Evolutionary conservation across 108 stramenopile species (phyloP), one percentile per base, ranked within the genome.

Genomic region (Discostella stelligeroides): DNA sequence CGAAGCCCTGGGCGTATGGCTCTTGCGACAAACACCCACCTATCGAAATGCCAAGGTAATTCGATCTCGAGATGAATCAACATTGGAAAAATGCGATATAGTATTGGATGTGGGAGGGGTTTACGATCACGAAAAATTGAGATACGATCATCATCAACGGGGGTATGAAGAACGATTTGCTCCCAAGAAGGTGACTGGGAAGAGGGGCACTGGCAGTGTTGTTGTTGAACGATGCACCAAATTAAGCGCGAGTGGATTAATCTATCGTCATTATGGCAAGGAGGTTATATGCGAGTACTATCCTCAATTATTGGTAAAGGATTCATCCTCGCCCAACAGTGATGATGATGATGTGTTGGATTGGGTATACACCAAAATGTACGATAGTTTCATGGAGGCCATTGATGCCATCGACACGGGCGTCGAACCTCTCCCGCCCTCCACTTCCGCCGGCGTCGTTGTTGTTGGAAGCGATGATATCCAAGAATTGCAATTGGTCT

Each of bases 381-480:
- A 98, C 73, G 65, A 96, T 63, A 73, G 81, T 28, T 90, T 99
- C 56, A 76, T 98, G 59, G 97, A 98, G 86, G 92, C 95, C n/a
- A 77, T 99, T 34, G 99, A 99, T 83, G 99, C 95, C 24, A 97
- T 98, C 63, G 99, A 99, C 82, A 99, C 98, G 20, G 99, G 99
- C 10, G 96, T 99, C 10, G 95, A 97, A 68, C 84, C 85, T 63
- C 76, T 69, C 7, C 82, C 87, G 71, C 66, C 12, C 76, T n/a
- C n/a, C n/a, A n/a, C n/a, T n/a, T n/a, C n/a, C n/a, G n/a, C n/a
- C n/a, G n/a, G n/a, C n/a, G n/a, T n/a, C n/a, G 75, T 0, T 12
- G 14, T 15, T 25, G 68, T 61, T 0, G 74, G 76, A 9, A 39
- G 37, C 15, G 75, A 75, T 5, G 53, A 47, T n/a, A n/a, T n/a